These are phyloP conservation scores for Peronospora destructor DNA, from an alignment of 352 stramenopile genomes.

Conservation along the genomic window DNA sequence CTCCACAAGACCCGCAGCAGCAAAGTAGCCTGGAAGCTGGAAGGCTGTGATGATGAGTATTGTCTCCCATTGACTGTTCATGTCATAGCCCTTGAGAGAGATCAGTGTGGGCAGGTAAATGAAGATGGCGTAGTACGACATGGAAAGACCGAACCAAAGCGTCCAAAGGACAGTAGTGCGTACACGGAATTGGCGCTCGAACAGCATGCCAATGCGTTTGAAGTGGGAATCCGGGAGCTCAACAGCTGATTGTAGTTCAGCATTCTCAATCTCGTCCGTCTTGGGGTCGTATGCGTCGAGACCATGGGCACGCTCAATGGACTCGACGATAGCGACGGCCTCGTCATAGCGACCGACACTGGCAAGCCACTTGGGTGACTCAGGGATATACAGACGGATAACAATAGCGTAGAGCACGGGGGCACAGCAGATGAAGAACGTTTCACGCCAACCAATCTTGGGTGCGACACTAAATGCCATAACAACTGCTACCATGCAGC, in stretches of 20 bases:
- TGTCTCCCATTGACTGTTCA: slow-evolving; percentile 44
- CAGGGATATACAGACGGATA: slow-evolving; percentile 45
- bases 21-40: slow-evolving; percentile 58
- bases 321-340: slow-evolving; percentile 46
- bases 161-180: slow-evolving; percentile 58
- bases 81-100: slow-evolving; percentile 49
- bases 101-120: slow-evolving; percentile 53
- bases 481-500: slow-evolving; percentile 48
- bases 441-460: slow-evolving; percentile 50
- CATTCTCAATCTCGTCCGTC: slow-evolving; percentile 22
- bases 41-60: slow-evolving; percentile 59
- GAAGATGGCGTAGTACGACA: slow-evolving; percentile 70
- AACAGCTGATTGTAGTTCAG: slow-evolving; percentile 8
- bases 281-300: slow-evolving; percentile 39
- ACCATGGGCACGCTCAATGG: slow-evolving; percentile 46
- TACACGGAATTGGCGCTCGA: slow-evolving; percentile 40
- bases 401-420: slow-evolving; percentile 44
- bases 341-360: slow-evolving; percentile 57
- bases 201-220: slow-evolving; percentile 50
- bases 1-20: slow-evolving; percentile 46
- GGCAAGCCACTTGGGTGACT: slow-evolving; percentile 71
- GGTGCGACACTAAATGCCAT: slow-evolving; percentile 44
- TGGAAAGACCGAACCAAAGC: slow-evolving; percentile 61
- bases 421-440: slow-evolving; percentile 49
- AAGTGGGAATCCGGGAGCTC: slow-evolving; percentile 40